These are phyloP conservation scores for Setaria viridis DNA, from an alignment of 202 grass and related monocot genomes.

Conservation along the genomic window DNA sequence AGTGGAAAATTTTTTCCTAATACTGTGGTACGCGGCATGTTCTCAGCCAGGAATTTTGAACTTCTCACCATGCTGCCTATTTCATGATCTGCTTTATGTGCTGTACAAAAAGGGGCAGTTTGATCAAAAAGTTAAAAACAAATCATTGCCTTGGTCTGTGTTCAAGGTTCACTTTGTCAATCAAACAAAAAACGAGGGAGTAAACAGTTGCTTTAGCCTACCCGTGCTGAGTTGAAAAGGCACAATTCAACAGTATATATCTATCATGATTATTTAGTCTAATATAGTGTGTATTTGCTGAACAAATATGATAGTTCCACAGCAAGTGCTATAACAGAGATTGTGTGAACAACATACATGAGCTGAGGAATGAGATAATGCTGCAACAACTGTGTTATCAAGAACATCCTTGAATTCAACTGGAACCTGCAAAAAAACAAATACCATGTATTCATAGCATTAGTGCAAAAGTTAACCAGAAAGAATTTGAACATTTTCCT, in stretches of 20 bases:
- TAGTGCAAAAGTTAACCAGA: constrained; percentile 15
- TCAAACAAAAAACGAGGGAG: neutral
- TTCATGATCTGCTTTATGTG: neutral
- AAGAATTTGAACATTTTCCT: constrained; percentile 22
- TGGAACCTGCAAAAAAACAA: constrained; percentile 69
- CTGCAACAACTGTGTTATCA: constrained; percentile 91
- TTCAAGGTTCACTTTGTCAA: neutral
- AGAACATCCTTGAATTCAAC: constrained; percentile 92
- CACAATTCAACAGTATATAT: constrained; percentile 25
- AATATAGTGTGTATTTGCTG: constrained; percentile 9
- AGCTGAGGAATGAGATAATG: constrained; percentile 89
- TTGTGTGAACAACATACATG: constrained; percentile 60
- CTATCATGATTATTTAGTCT: neutral
- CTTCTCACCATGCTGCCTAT: constrained; percentile 1
- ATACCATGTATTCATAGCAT: constrained; percentile 41
- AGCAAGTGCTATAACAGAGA: constrained; percentile 25
- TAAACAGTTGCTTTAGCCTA: constrained; percentile 4
- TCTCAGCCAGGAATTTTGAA: neutral
- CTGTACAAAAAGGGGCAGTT: neutral
- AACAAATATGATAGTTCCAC: neutral
- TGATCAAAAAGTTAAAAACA: neutral
- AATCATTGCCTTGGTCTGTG: neutral
- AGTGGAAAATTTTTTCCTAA: neutral
- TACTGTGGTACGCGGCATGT: neutral
- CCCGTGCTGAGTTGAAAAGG: constrained; percentile 12